Conservation (phyloP, 192 early-diverging fungal genomes). For the Phycomyces blakesleeanus region DNA sequence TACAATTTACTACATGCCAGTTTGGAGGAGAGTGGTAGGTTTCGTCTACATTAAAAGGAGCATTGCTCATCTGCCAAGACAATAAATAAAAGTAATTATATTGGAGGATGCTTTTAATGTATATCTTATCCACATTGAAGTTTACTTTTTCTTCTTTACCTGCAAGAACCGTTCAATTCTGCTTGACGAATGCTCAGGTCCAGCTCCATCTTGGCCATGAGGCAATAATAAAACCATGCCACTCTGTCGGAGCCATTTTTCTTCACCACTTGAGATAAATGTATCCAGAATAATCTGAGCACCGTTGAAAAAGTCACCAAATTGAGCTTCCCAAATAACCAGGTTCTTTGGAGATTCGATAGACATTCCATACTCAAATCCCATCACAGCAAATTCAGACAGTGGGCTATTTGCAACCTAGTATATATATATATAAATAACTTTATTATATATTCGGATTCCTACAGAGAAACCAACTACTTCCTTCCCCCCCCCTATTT, state of each 20-base stretch:
- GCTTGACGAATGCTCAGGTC: conserved; percentile 90
- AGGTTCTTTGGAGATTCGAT: conserved; percentile 82
- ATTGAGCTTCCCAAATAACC: conserved; percentile 98
- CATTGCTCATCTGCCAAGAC: conserved; percentile 67
- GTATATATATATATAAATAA: too few species aligned
- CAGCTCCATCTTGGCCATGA: conserved; percentile 93
- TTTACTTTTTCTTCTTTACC: conserved; percentile 24
- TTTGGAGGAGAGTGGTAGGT: conserved; percentile 71
- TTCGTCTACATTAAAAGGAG: conserved; percentile 59
- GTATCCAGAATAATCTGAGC: conserved; percentile 96
- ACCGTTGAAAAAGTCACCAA: conserved; percentile 97
- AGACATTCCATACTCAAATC: conserved; percentile 94
- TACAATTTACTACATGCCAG: conserved; percentile 91
- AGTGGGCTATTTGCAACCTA: conserved; percentile 89
- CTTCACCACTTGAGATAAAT: conserved; percentile 80
- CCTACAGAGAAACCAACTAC: too few species aligned
- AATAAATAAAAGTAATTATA: conserved; percentile 5
- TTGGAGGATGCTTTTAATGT: not conserved
- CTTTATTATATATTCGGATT: too few species aligned
- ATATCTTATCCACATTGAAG: not conserved
- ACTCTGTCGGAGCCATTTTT: conserved; percentile 92
- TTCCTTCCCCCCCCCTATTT: too few species aligned
- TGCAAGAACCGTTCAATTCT: conserved; percentile 95
- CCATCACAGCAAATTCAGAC: conserved; percentile 93
- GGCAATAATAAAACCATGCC: conserved; percentile 92